Conservation (phyloP, 2,329 filamentous ascomycete genomes). For the Blastomyces silverae region DNA sequence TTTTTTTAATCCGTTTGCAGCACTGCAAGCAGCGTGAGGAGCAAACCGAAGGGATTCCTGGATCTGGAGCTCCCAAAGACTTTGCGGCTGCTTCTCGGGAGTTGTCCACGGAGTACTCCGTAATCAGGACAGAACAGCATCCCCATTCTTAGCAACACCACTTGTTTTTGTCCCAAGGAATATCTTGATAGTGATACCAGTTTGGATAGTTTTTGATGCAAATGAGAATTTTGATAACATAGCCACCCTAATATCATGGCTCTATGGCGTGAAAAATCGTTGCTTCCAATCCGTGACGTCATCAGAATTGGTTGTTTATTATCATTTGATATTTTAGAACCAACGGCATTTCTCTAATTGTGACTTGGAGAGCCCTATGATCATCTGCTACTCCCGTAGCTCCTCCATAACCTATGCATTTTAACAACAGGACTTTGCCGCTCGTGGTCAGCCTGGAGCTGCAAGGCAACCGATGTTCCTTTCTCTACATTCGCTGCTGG, state of each 20-base stretch:
- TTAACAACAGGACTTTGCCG: background rate
- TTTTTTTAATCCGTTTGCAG: background rate
- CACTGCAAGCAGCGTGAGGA: background rate
- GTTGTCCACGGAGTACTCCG: background rate
- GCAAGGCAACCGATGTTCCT: background rate
- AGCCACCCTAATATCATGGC: background rate
- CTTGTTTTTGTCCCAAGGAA: background rate
- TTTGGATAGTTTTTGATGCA: background rate
- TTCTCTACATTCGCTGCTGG: background rate
- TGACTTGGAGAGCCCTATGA: background rate
- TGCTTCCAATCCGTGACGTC: background rate
- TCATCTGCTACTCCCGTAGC: background rate
- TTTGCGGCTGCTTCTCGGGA: background rate
- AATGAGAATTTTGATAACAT: background rate
- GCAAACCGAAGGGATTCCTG: background rate
- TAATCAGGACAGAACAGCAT: background rate
- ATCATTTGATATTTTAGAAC: background rate
- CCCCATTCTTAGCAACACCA: background rate
- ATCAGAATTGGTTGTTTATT: background rate
- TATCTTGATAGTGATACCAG: constrained; percentile 3
- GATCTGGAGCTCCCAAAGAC: background rate
- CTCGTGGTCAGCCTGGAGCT: background rate
- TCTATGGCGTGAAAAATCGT: background rate
- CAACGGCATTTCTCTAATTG: background rate
- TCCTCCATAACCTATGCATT: constrained; percentile 2